Evolutionary conservation across 768 basidiomycete genomes (phyloP).

Genomic region (Kwoniella mangroviensis): DNA sequence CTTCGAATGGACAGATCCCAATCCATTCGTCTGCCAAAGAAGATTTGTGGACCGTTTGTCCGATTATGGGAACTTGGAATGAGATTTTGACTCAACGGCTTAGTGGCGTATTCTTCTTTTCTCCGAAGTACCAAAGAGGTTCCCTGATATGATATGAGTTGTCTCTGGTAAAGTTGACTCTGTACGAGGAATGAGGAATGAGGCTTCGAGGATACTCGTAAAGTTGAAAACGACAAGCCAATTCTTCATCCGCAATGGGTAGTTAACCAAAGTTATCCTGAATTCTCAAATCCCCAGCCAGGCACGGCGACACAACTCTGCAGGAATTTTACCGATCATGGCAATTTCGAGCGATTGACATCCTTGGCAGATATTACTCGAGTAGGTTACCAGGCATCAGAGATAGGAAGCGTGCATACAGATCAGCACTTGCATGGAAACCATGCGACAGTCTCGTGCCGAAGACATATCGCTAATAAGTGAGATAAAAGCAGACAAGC

Average conservation of each 20-base stretch:
- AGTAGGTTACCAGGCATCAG: no score
- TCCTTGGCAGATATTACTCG: no score
- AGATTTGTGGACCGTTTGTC: neutral
- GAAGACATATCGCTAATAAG: no score
- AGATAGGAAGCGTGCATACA: no score
- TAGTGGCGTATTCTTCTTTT: neutral
- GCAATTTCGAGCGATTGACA: neutral
- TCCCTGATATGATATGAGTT: neutral
- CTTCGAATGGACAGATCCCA: neutral
- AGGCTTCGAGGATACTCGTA: neutral
- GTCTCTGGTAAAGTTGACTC: neutral
- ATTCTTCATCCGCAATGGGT: neutral
- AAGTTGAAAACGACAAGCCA: neutral
- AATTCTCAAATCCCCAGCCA: neutral
- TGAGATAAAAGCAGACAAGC: no score
- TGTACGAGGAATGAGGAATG: neutral
- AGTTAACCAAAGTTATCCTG: neutral
- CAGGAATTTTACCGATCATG: neutral
- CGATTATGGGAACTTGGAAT: neutral
- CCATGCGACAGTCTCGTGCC: no score
- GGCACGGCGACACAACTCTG: neutral
- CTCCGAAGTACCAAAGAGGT: neutral
- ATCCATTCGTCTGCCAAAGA: neutral
- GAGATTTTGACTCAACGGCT: neutral
- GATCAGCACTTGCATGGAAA: no score